Conservation (phyloP, 805 yeast species). For the Candida alai region DNA sequence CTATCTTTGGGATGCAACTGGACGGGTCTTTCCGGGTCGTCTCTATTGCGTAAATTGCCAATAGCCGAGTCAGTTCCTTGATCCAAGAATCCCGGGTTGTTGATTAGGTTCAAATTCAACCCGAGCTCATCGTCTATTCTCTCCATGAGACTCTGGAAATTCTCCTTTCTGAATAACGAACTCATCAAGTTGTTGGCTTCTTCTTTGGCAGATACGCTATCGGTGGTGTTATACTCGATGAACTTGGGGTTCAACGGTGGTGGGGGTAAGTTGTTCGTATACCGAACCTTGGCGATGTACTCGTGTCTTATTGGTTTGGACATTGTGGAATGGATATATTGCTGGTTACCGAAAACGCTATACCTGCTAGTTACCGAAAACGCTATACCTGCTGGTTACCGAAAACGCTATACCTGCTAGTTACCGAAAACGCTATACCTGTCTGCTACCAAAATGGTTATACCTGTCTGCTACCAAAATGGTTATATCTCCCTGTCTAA, state of each 20-base stretch:
- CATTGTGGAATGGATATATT: constrained; percentile 30
- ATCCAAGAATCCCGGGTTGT: constrained; percentile 65
- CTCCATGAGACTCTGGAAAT: constrained; percentile 57
- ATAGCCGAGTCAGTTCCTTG: constrained; percentile 44
- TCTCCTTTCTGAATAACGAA: constrained; percentile 70
- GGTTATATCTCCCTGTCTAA: no score
- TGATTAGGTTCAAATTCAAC: constrained; percentile 68
- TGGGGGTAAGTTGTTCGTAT: constrained; percentile 84
- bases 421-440: no score
- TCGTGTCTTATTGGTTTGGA: constrained; percentile 56
- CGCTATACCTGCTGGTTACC: no score
- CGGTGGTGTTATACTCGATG: constrained; percentile 48
- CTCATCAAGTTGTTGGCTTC: constrained; percentile 54
- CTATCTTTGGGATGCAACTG: constrained; percentile 76
- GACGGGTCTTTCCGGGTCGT: constrained; percentile 28
- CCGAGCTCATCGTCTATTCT: constrained; percentile 64
- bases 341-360: no score
- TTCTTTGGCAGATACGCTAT: constrained; percentile 29
- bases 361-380: no score
- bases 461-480: no score
- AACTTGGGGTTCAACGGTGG: constrained; percentile 91
- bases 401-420: no score
- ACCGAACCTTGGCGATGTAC: constrained; percentile 76
- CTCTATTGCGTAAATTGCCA: constrained; percentile 14
- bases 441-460: no score